phyloP scores from a whole-genome alignment of 441 rosid species.

The Geranium incanum region DNA sequence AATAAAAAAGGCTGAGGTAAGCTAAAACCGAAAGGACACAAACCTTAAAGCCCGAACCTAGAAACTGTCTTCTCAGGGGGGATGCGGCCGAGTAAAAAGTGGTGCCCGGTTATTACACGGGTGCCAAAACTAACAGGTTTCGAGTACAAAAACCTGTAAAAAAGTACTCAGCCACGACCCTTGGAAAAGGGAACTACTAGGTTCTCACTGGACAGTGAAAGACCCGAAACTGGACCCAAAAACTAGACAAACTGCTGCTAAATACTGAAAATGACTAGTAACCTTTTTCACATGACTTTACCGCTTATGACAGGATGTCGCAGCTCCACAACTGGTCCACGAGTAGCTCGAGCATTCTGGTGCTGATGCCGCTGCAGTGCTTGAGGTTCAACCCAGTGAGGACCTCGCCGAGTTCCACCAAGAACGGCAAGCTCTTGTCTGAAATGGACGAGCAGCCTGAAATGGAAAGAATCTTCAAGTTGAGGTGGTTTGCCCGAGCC shows the following conservation, averaged over 20 bases:
- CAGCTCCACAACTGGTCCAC: constrained; percentile 79
- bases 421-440: constrained; percentile 47
- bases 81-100: constrained; percentile 32
- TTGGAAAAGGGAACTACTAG: constrained; percentile 29
- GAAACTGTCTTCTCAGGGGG: constrained; percentile 36
- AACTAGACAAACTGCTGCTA: constrained; percentile 39
- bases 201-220: constrained; percentile 27
- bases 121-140: constrained; percentile 34
- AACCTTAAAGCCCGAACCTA: constrained; percentile 24
- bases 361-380: constrained; percentile 71
- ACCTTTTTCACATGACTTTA: background rate
- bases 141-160: constrained; percentile 31
- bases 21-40: background rate
- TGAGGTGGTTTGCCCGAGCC: constrained; percentile 61
- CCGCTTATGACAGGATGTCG: constrained; percentile 60
- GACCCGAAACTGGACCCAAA: constrained; percentile 57
- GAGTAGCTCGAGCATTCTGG: constrained; percentile 44
- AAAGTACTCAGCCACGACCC: constrained; percentile 29
- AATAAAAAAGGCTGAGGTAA: background rate
- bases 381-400: constrained; percentile 78
- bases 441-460: constrained; percentile 70
- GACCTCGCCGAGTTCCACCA: constrained; percentile 60
- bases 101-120: constrained; percentile 24
- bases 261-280: background rate
- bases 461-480: constrained; percentile 71